Conservation (phyloP, 495 filamentous ascomycete species). For the Polyplosphaeria fusca region DNA sequence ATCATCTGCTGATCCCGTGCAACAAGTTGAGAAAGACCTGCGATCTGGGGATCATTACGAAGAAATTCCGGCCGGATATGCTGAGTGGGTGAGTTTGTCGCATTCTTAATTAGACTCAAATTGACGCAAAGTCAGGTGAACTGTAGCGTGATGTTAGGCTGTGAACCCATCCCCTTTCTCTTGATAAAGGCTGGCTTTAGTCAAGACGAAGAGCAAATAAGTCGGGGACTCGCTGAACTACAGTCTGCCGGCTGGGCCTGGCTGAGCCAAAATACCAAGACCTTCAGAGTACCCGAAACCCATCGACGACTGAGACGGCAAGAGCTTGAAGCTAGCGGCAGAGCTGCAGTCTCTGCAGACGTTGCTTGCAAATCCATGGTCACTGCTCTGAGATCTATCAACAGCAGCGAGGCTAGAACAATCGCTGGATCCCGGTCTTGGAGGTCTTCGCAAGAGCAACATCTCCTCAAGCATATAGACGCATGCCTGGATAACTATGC, state of each 20-base stretch:
- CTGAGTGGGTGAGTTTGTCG: not conserved
- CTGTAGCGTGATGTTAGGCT: not conserved
- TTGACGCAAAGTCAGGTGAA: too few species aligned
- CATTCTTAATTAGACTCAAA: too few species aligned
- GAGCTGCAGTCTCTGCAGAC: not conserved
- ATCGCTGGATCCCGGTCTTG: not conserved
- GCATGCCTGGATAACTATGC: not conserved
- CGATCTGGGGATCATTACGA: not conserved
- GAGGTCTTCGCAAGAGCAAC: not conserved
- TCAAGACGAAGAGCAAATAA: not conserved
- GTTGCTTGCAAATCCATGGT: not conserved
- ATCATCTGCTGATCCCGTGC: not conserved
- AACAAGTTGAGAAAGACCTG: not conserved
- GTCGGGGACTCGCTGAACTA: not conserved
- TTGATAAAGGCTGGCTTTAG: not conserved
- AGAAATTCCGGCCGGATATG: not conserved
- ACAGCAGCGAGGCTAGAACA: too few species aligned
- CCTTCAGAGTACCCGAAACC: not conserved
- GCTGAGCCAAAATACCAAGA: not conserved
- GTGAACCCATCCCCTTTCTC: not conserved
- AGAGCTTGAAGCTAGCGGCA: not conserved
- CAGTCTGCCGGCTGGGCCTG: not conserved
- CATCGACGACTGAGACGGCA: not conserved
- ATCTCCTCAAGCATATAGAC: not conserved
- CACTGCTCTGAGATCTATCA: not conserved